Base-by-base conservation (phyloP, 2,329 filamentous ascomycete genomes). In the Elsinoe ampelina region DNA sequence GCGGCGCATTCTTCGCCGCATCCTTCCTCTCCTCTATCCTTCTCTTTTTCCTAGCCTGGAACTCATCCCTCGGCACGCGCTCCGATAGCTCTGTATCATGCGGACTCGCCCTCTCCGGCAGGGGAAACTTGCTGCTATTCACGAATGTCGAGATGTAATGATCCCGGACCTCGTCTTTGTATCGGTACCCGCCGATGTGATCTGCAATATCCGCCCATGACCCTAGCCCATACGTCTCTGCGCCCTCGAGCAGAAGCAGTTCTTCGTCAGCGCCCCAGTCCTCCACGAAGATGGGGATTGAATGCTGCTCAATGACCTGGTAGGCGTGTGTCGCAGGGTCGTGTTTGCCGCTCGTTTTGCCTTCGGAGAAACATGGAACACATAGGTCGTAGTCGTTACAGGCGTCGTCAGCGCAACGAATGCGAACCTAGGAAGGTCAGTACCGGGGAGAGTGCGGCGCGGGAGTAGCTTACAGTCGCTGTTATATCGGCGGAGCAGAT, bases 231-330 rank as follows among this genome's bases (percentile, higher is more conserved):
- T 98, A 98, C 58, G 89, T 95, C 71, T 98, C 93, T 10, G 89
- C 90, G 19, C 93, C 93, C 73, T 98, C 93, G 0, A 98, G 74
- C 55, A 98, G 75, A 4, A 97, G 75, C n/a, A 97, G 73, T 71
- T 98, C 93, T 70, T 98, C 93, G 68, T 98, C 93, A 20, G 93
- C 93, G 54, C 93, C 93, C 93, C 93, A 98, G 67, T 95, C 91
- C 58, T 83, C 81, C 63, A 91, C 86, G 66, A 95, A 98, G 58
- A 98, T 97, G 1, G 93, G 93, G 51, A 98, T 95, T 0, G 92
- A 96, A 68, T 98, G 95, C 67, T 97, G 93, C 71, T 98, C 93
- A 62, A 98, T 96, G 34, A 98, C 93, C 61, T 89, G 86, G 70
- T 85, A 98, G 12, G 89, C 78, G 72, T 98, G 93, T 11, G 87